Evolutionary conservation across 768 basidiomycete genomes (phyloP).

Genomic region (Tylopilus sp.): DNA sequence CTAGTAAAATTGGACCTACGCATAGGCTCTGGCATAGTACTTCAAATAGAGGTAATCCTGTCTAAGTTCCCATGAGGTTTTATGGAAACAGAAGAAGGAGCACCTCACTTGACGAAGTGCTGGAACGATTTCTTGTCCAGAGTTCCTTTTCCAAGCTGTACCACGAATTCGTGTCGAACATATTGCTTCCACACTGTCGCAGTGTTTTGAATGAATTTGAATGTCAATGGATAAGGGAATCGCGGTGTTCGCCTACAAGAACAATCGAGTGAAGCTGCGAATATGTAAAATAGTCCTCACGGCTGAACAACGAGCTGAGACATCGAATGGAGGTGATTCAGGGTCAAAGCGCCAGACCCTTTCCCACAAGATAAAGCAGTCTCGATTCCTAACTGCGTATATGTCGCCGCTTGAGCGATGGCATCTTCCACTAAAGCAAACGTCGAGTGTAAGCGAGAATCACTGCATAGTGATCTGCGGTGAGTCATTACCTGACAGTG

Average conservation of each 20-base stretch:
- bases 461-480: neutral
- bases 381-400: neutral
- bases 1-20: neutral
- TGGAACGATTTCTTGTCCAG: constrained; percentile 1
- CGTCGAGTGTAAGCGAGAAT: neutral
- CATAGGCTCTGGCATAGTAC: constrained; percentile 6
- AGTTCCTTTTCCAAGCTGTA: constrained; percentile 2
- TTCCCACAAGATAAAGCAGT: neutral
- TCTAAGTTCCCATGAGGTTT: neutral
- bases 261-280: neutral
- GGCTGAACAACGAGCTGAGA: constrained; percentile 1
- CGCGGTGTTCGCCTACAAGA: neutral
- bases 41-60: constrained; percentile 5
- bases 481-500: neutral
- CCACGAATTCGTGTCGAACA: constrained; percentile 1
- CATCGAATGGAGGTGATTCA: neutral
- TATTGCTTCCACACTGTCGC: constrained; percentile 2
- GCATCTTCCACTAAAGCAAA: neutral
- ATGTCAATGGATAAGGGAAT: neutral
- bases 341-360: neutral
- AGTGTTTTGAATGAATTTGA: neutral
- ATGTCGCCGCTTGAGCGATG: neutral
- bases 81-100: too few relatives aligned
- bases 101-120: constrained; percentile 2
- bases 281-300: too few relatives aligned